Conservation (phyloP, 805 yeast genomes). For the Pichia deserticola region DNA sequence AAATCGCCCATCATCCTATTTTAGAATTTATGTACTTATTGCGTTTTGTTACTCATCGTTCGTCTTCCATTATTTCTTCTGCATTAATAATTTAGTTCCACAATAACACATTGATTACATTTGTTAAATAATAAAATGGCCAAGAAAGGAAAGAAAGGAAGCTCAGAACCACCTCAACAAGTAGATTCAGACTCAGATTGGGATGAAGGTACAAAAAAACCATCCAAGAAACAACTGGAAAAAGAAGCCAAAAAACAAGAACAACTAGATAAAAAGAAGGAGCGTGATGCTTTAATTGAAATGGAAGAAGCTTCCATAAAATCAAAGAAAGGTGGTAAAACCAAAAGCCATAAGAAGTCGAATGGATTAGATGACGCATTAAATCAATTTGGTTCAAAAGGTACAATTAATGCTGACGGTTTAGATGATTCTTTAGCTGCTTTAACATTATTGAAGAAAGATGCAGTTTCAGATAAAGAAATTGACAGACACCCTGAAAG, state of each 20-base stretch:
- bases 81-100: too few species aligned
- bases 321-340: slow-evolving; percentile 58
- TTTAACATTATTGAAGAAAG: slow-evolving; percentile 52
- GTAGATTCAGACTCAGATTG: slow-evolving; percentile 48
- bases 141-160: slow-evolving; percentile 8
- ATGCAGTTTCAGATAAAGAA: slow-evolving; percentile 51
- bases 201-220: slow-evolving; percentile 67
- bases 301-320: slow-evolving; percentile 47
- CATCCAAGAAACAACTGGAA: slow-evolving; percentile 61
- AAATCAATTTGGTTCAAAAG: slow-evolving; percentile 30
- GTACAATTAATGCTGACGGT: slow-evolving; percentile 62
- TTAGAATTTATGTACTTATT: too few species aligned
- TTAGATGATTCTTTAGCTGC: slow-evolving; percentile 77
- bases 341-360: slow-evolving; percentile 45
- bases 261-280: slow-evolving; percentile 74
- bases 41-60: too few species aligned
- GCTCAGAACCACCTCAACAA: slow-evolving; percentile 14
- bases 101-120: not conserved
- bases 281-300: slow-evolving; percentile 63
- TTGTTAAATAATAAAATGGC: slow-evolving; percentile 1
- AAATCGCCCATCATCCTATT: too few species aligned
- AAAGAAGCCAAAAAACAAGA: slow-evolving; percentile 66
- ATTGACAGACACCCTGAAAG: slow-evolving; percentile 86
- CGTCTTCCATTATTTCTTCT: too few species aligned
- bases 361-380: slow-evolving; percentile 63